These are phyloP conservation scores for Linderina pennispora DNA, from an alignment of 192 early-diverging fungal species.

Conservation along the genomic window DNA sequence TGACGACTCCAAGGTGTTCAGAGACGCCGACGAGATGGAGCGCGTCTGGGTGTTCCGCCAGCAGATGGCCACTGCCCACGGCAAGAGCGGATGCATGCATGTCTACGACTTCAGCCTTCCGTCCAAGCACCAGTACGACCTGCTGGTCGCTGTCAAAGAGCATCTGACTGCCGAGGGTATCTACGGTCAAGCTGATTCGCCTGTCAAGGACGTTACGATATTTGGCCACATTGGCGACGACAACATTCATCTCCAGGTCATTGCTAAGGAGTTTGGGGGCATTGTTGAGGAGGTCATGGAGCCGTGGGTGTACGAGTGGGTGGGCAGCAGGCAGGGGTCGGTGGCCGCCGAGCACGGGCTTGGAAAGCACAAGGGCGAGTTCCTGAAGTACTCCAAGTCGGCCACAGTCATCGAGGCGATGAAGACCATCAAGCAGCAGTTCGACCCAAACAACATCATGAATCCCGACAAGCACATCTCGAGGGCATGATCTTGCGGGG, in stretches of 20 bases:
- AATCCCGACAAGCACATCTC: slow-evolving; percentile 72
- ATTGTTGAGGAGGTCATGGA: slow-evolving; percentile 70
- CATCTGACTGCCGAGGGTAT: slow-evolving; percentile 15
- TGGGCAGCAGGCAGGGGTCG: slow-evolving; percentile 54
- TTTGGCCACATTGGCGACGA: slow-evolving; percentile 98
- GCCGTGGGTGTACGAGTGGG: slow-evolving; percentile 86
- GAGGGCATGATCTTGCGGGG: too few relatives aligned
- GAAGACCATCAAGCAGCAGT: slow-evolving; percentile 74
- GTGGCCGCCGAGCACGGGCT: slow-evolving; percentile 90
- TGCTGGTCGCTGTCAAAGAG: slow-evolving; percentile 24
- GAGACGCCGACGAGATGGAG: slow-evolving; percentile 19
- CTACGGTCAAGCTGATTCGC: slow-evolving; percentile 27
- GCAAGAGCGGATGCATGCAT: slow-evolving; percentile 42
- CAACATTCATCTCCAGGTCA: slow-evolving; percentile 91
- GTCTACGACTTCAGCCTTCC: slow-evolving; percentile 44
- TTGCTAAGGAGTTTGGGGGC: slow-evolving; percentile 56
- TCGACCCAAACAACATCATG: slow-evolving; percentile 94
- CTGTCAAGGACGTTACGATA: slow-evolving; percentile 72
- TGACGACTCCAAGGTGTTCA: slow-evolving; percentile 14
- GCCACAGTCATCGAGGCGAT: slow-evolving; percentile 74
- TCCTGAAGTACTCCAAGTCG: slow-evolving; percentile 82
- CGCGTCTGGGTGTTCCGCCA: slow-evolving; percentile 36
- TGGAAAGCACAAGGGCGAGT: slow-evolving; percentile 67
- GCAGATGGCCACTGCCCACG: slow-evolving; percentile 42
- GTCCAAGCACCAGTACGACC: slow-evolving; percentile 28